Base-by-base conservation (phyloP, 2,329 filamentous ascomycete species). In the Pseudogymnoascus sp. region DNA sequence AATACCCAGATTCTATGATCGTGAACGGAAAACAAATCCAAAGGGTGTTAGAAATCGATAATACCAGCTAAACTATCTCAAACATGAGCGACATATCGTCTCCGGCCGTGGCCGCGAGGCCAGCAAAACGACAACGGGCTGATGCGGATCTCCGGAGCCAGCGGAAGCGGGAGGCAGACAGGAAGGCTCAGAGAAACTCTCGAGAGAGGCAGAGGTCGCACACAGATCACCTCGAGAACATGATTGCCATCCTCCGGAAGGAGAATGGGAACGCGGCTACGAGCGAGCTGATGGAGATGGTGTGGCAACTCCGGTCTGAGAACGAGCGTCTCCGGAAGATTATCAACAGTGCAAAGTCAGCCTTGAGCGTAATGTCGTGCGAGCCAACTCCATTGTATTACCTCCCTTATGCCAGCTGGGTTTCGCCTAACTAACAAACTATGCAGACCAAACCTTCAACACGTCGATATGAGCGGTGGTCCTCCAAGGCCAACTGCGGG, bases 61-160 rank as follows among this genome's bases (percentile, higher is more conserved):
- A 33, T 33, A 35, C 29, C 29, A 33, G 29, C 27, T 55, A 29
- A 13, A 55, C 17, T 21, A 55, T 12, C 15, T 6, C 29, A 55
- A 55, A 55, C 15, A 55, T 55, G 48, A 55, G 48, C 48, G 29
- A 55, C 9, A 55, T 21, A 33, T 7, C 76, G 62, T 71, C 71
- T 65, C 63, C 77, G 41, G 70, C 66, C n/a, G 70, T 74, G 63
- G 70, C 69, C 2, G 55, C 62, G 61, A 62, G 48, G 48, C 48
- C 48, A 55, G 27, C 42, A 27, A 42, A 58, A n/a, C 6, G 35
- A 59, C 38, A 38, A 8, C 25, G 21, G 21, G 38, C 21, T 17
- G 58, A 59, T 7, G 17, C 17, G 33, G 58, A 59, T 10, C 33
- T 27, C 33, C 58, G 38, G 33, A 38, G 58, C 6, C 35, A 67